A percentile compares a stretch with the other conserved stretches of the same genome.
Conservation (phyloP, 2,329 filamentous ascomycete genomes). For the Zasmidium cellare region DNA sequence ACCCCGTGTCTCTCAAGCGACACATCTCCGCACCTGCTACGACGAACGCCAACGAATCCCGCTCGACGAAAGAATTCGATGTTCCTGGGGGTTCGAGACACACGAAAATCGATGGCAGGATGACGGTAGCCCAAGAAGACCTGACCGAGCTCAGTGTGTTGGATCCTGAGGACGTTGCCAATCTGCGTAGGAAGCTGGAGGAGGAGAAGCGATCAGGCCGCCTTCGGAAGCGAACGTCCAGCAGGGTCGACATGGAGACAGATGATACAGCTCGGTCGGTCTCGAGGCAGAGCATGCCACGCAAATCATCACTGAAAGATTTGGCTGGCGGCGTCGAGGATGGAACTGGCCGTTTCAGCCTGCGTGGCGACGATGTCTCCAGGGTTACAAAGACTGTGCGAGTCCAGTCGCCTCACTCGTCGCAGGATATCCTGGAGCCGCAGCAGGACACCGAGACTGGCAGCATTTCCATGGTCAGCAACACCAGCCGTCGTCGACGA, state of each 20-base stretch:
- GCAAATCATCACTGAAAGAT: conserved; percentile 59
- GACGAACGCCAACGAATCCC: too few relatives aligned
- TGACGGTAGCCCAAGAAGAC: conserved; percentile 30
- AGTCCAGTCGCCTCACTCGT: conserved; percentile 37
- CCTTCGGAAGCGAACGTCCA: conserved; percentile 2
- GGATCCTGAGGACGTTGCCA: conserved; percentile 53
- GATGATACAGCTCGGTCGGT: conserved; percentile 29
- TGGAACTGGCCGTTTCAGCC: conserved; percentile 33
- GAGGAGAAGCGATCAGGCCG: conserved; percentile 49
- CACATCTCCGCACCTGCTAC: conserved; percentile 21
- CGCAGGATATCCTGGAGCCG: conserved; percentile 32
- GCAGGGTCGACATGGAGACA: conserved; percentile 3
- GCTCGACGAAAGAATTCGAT: too few relatives aligned
- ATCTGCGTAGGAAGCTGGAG: conserved; percentile 57
- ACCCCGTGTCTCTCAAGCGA: conserved; percentile 15
- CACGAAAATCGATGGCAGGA: not conserved
- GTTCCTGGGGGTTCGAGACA: too few relatives aligned
- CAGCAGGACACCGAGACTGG: conserved; percentile 29
- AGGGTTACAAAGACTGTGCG: conserved; percentile 35
- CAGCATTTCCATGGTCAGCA: conserved; percentile 50
- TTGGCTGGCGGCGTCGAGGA: conserved; percentile 39
- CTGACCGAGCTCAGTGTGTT: conserved; percentile 58
- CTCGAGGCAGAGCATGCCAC: conserved; percentile 42
- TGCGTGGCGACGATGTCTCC: conserved; percentile 30
- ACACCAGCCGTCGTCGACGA: conserved; percentile 49